Base-by-base conservation (phyloP, 768 basidiomycete genomes). In the Tricholoma sp. region DNA sequence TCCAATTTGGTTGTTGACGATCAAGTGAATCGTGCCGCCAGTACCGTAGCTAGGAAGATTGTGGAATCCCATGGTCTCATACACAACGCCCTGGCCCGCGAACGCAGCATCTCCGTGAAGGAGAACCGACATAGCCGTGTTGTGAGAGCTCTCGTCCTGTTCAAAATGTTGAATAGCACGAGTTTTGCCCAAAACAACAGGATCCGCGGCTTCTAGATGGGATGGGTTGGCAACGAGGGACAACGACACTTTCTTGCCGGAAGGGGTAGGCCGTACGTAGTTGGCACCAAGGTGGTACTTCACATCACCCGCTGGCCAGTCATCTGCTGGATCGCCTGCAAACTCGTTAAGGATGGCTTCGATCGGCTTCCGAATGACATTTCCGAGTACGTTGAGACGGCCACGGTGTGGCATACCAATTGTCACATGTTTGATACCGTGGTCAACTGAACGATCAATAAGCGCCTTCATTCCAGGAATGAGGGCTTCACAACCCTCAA, bases 341-440 rank as follows among this genome's bases (percentile, higher is more conserved):
- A 98, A 98, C 74, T 98, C 96, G 74, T 98, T 96, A 55, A 99
- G 77, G 69, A 99, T 98, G 59, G 93, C 97, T 73, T 98, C 96
- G 63, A 95, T 85, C 18, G 97, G 97, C 78, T 98, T 98, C 59
- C 97, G 88, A 65, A 99, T 95, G 71, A 99, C 97, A 72, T 99
- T 99, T 61, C 88, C 96, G 63, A 99, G 83, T 43, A 99, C 94
- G 67, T 99, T 99, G 60, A 99, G 83, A 67, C 97, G 91, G 54
- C 97, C 97, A 72, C 97, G 94, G 78, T 99, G 97, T 21, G 97
- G 94, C 97, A 99, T 99, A 65, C 97, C 97, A 50, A 98, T 93
- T 53, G 94, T 96, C 71, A 98, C 88, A 67, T 93, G 84, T 74
- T 96, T 96, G 65, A 97, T 88, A 52, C 97, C 97, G 61, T 89